A percentile compares a stretch with the other conserved stretches of the same genome.
These are phyloP conservation scores for Schrenkiella parvula DNA, from an alignment of 345 rosid genomes.

Conservation along the genomic window DNA sequence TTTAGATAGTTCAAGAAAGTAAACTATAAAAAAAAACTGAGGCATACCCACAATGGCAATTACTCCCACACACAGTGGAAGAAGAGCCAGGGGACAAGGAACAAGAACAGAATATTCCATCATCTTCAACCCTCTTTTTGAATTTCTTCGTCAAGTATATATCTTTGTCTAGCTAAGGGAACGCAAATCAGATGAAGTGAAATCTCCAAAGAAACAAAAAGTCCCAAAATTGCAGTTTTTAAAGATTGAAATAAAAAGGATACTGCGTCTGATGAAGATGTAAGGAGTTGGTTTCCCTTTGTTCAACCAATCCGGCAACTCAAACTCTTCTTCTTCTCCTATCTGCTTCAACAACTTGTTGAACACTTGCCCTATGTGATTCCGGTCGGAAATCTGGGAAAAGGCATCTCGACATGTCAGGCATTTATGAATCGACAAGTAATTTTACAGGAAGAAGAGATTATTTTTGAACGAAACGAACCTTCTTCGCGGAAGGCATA, in stretches of 20 bases:
- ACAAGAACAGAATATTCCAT: conserved; percentile 98
- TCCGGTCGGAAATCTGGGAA: conserved; percentile 47
- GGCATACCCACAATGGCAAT: conserved; percentile 98
- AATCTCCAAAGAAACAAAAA: background rate
- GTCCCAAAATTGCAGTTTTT: background rate
- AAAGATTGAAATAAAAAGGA: conserved; percentile 35
- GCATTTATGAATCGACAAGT: background rate
- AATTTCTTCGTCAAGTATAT: conserved; percentile 79
- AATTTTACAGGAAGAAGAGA: background rate
- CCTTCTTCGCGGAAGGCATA: conserved; percentile 36
- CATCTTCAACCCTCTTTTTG: conserved; percentile 73
- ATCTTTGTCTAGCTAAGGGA: conserved; percentile 48
- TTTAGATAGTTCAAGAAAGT: background rate
- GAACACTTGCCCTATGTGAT: conserved; percentile 51
- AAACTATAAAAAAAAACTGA: background rate
- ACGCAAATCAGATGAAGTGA: conserved; percentile 16
- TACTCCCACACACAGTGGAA: conserved; percentile 60
- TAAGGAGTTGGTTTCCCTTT: conserved; percentile 68
- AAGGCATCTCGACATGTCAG: conserved; percentile 5
- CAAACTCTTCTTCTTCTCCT: conserved; percentile 66
- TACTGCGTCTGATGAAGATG: conserved; percentile 83
- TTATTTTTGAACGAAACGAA: background rate
- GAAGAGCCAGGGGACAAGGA: conserved; percentile 41
- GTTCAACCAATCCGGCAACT: conserved; percentile 74
- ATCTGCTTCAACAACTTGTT: conserved; percentile 55